Evolutionary conservation across 768 basidiomycete genomes (phyloP).

Genomic region (Mycena polygramma): DNA sequence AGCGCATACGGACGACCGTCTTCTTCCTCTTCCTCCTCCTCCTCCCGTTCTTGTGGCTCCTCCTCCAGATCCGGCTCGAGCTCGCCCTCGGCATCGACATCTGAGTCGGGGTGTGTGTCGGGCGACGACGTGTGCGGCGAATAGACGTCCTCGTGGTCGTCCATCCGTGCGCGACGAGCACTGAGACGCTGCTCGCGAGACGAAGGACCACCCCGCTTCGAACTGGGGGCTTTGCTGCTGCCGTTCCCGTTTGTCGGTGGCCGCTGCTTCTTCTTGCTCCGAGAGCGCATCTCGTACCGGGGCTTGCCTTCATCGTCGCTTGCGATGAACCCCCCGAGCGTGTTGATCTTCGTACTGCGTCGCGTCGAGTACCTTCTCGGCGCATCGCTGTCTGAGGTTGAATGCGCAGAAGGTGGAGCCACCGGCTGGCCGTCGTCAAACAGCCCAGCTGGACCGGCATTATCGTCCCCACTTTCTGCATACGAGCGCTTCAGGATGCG

Average conservation of each 20-base stretch:
- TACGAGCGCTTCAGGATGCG: constrained; percentile 55
- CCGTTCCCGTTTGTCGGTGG: constrained; percentile 26
- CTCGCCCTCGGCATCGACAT: constrained; percentile 49
- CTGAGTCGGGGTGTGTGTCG: constrained; percentile 56
- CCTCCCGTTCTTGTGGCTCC: constrained; percentile 52
- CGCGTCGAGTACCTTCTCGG: constrained; percentile 36
- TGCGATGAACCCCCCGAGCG: constrained; percentile 53
- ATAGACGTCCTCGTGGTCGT: constrained; percentile 58
- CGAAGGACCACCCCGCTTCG: constrained; percentile 30
- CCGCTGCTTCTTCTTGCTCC: constrained; percentile 48
- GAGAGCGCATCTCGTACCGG: constrained; percentile 57
- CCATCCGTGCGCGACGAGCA: constrained; percentile 65
- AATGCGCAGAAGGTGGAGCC: constrained; percentile 15
- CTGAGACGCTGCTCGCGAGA: constrained; percentile 49
- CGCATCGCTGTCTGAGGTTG: constrained; percentile 40
- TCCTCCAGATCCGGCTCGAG: constrained; percentile 51
- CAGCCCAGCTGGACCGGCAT: constrained; percentile 44
- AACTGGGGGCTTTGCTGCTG: constrained; percentile 32
- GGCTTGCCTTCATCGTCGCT: constrained; percentile 60
- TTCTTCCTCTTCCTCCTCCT: constrained; percentile 54
- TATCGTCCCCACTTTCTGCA: constrained; percentile 63
- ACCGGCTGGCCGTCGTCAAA: constrained; percentile 42
- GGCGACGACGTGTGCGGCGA: constrained; percentile 62
- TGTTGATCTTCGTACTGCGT: constrained; percentile 34
- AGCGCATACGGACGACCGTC: constrained; percentile 73